A percentile compares a stretch with the other conserved stretches of the same genome.
Conservation (phyloP, 2,329 filamentous ascomycete species). For the Arthrobotrys musiformis region DNA sequence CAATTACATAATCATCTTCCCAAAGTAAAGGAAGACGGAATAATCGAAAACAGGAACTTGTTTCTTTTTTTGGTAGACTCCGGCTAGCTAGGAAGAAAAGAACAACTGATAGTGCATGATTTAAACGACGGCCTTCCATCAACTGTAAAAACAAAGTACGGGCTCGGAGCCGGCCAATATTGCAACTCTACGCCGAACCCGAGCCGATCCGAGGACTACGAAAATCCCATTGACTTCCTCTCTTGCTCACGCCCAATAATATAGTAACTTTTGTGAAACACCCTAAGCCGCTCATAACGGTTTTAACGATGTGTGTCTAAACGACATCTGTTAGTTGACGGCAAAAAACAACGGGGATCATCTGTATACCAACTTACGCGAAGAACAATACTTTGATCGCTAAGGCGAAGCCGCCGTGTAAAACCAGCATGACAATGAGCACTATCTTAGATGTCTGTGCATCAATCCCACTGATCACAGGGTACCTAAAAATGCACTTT, state of each 20-base stretch:
- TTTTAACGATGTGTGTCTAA: slow-evolving; percentile 43
- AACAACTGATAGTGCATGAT: no score
- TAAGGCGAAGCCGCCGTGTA: slow-evolving; percentile 89
- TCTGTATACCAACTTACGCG: slow-evolving; percentile 69
- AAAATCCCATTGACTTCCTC: background rate
- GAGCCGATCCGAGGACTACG: no score
- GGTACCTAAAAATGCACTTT: slow-evolving; percentile 64
- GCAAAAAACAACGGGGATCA: background rate
- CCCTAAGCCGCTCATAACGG: slow-evolving; percentile 14
- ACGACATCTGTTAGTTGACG: background rate
- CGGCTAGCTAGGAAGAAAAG: no score
- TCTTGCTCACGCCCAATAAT: background rate
- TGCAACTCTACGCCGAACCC: no score
- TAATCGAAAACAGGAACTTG: no score
- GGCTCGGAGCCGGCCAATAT: background rate
- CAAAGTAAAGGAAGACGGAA: no score
- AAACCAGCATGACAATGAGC: slow-evolving; percentile 80
- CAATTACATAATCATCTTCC: no score
- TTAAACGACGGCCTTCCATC: no score
- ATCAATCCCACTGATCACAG: slow-evolving; percentile 91
- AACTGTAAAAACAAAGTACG: no score
- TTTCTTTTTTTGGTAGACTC: no score
- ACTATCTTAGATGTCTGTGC: slow-evolving; percentile 89
- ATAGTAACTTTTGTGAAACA: background rate
- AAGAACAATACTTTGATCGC: slow-evolving; percentile 98